Evolutionary conservation across 2,329 filamentous ascomycete genomes (phyloP).

Genomic region (Pseudogymnoascus pannorum): DNA sequence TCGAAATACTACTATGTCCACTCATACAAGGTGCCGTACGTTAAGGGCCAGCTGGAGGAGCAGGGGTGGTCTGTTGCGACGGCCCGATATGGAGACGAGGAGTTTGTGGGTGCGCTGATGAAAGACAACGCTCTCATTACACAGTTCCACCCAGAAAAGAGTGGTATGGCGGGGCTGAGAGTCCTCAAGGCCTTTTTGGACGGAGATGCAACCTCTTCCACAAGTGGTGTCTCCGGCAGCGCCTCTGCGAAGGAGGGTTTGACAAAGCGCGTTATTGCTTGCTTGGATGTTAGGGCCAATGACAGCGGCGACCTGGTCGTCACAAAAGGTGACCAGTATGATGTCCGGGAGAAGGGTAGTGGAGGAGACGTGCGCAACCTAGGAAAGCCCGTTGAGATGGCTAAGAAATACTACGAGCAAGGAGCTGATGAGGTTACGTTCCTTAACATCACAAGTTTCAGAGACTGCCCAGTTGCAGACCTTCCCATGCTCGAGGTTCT

Average conservation of each 20-base stretch:
- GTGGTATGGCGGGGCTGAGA: slow-evolving; percentile 77
- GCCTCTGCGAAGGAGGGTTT: slow-evolving; percentile 51
- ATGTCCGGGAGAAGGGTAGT: slow-evolving; percentile 80
- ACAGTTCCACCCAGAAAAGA: slow-evolving; percentile 98
- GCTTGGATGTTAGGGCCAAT: slow-evolving; percentile 90
- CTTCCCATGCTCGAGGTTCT: slow-evolving; percentile 94
- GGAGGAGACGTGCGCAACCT: slow-evolving; percentile 74
- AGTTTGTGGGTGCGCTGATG: slow-evolving; percentile 85
- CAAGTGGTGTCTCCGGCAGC: slow-evolving; percentile 14
- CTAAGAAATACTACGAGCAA: slow-evolving; percentile 87
- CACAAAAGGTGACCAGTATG: slow-evolving; percentile 97
- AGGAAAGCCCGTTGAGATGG: slow-evolving; percentile 94
- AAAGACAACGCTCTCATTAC: slow-evolving; percentile 82
- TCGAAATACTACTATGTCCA: slow-evolving; percentile 99
- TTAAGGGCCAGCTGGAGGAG: slow-evolving; percentile 62
- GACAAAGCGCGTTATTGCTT: slow-evolving; percentile 90
- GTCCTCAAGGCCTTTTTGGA: slow-evolving; percentile 80
- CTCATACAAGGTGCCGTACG: slow-evolving; percentile 80
- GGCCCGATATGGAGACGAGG: slow-evolving; percentile 77
- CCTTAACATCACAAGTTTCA: slow-evolving; percentile 96
- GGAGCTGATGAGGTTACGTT: slow-evolving; percentile 97
- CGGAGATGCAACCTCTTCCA: slow-evolving; percentile 37
- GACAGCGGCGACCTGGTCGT: slow-evolving; percentile 93
- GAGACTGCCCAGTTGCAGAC: slow-evolving; percentile 87
- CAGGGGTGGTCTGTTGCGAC: slow-evolving; percentile 91